phyloP scores from a whole-genome alignment of 352 stramenopile genomes.

The Thalassiosira livingstoniorum region DNA sequence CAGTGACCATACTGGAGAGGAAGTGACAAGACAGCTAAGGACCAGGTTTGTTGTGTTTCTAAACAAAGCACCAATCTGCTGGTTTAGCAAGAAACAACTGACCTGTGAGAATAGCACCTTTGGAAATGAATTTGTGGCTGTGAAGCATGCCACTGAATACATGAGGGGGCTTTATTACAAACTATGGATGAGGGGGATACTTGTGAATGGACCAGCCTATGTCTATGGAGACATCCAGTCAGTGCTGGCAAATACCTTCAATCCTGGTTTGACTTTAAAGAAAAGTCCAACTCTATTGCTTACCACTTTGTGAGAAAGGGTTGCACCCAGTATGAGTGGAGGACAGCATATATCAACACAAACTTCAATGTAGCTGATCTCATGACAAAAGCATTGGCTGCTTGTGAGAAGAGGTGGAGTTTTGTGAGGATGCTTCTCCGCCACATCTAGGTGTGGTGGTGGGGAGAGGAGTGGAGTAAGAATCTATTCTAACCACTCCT shows the following conservation, averaged over 20 bases:
- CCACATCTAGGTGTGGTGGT: constrained; percentile 3
- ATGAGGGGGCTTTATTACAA: constrained; percentile 37
- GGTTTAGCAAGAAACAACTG: constrained; percentile 24
- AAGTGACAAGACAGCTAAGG: constrained; percentile 4
- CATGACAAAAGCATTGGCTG: constrained; percentile 49
- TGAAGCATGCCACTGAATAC: constrained; percentile 24
- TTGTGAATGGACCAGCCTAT: constrained; percentile 22
- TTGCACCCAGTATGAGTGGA: constrained; percentile 21
- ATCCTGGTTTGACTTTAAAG: no score
- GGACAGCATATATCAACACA: constrained; percentile 56
- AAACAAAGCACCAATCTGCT: constrained; percentile 22
- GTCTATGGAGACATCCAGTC: constrained; percentile 36
- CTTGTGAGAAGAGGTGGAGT: constrained; percentile 26
- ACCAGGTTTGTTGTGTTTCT: constrained; percentile 27
- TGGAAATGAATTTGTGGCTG: constrained; percentile 21
- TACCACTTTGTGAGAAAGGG: constrained; percentile 51
- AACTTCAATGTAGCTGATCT: constrained; percentile 54
- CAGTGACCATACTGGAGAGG: constrained; percentile 19
- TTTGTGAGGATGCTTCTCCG: constrained; percentile 41
- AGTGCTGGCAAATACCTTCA: no score
- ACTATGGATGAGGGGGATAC: constrained; percentile 44
- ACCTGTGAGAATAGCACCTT: constrained; percentile 26
- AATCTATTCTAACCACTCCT: no score
- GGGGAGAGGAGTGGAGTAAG: no score
- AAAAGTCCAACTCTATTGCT: constrained; percentile 38